These are phyloP conservation scores for Trichoderma gracile DNA, from an alignment of 2,329 filamentous ascomycete genomes.

Conservation along the genomic window DNA sequence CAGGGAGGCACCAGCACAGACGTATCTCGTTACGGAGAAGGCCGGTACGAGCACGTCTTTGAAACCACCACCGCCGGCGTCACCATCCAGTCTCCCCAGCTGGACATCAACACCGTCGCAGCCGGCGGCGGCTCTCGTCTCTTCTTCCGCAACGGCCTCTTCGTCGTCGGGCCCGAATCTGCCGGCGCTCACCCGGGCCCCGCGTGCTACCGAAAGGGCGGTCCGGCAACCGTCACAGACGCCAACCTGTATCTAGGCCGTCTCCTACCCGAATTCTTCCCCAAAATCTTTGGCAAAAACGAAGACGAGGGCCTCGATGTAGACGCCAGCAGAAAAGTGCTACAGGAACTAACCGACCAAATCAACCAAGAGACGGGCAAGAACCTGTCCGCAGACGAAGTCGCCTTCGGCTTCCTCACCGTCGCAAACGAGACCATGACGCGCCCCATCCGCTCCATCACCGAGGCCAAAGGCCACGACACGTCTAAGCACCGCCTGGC, in stretches of 20 bases:
- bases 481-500: conserved; percentile 87
- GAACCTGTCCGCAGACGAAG: conserved; percentile 75
- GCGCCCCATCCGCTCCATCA: conserved; percentile 83
- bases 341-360: conserved; percentile 72
- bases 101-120: conserved; percentile 94
- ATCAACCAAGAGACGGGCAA: conserved; percentile 75
- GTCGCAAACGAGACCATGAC: conserved; percentile 93
- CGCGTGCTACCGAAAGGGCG: conserved; percentile 86
- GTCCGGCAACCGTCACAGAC: conserved; percentile 89
- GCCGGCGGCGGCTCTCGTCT: conserved; percentile 83
- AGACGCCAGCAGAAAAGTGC: conserved; percentile 71
- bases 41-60: conserved; percentile 89
- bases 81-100: conserved; percentile 86
- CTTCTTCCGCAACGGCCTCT: conserved; percentile 86
- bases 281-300: conserved; percentile 89
- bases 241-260: conserved; percentile 85
- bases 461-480: conserved; percentile 89
- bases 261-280: conserved; percentile 86
- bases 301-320: conserved; percentile 80
- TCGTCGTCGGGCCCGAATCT: conserved; percentile 87
- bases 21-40: conserved; percentile 81
- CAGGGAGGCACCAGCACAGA: conserved; percentile 84
- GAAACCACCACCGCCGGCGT: conserved; percentile 94
- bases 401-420: conserved; percentile 85
- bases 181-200: conserved; percentile 88